phyloP scores from a whole-genome alignment of 2,329 filamentous ascomycete genomes.

The Aspergillus ustus region DNA sequence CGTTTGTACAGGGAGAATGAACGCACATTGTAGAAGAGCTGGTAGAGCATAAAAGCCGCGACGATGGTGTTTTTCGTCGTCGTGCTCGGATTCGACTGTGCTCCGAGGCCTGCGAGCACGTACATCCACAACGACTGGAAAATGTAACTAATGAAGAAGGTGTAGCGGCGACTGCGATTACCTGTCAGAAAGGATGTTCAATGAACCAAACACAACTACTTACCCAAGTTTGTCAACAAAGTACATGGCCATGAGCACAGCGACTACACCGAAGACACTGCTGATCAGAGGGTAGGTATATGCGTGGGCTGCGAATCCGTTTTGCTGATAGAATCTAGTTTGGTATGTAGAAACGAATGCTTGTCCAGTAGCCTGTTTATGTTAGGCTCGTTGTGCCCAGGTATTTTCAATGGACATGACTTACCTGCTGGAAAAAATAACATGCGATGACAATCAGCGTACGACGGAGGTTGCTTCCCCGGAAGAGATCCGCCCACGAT shows the following conservation, averaged over 20 bases:
- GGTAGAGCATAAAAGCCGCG: neutral
- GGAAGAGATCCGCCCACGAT: neutral
- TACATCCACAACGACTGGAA: neutral
- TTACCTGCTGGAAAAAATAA: constrained; percentile 5
- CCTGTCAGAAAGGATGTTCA: neutral
- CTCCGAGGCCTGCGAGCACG: neutral
- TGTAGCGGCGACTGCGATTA: neutral
- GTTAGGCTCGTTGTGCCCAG: neutral
- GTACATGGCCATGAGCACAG: neutral
- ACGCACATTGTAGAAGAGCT: neutral
- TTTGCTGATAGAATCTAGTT: neutral
- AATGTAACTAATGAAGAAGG: neutral
- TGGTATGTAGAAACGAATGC: neutral
- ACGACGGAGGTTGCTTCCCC: neutral
- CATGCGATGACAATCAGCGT: neutral
- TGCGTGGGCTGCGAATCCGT: neutral
- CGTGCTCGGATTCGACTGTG: neutral
- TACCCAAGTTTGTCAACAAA: neutral
- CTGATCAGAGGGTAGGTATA: constrained; percentile 2
- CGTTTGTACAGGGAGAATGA: neutral
- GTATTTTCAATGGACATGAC: neutral
- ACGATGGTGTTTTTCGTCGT: neutral
- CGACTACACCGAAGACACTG: neutral
- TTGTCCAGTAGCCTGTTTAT: neutral
- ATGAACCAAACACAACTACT: neutral